Base-by-base conservation (phyloP, 805 yeast genomes). In the Cyberlindnera veronae region DNA sequence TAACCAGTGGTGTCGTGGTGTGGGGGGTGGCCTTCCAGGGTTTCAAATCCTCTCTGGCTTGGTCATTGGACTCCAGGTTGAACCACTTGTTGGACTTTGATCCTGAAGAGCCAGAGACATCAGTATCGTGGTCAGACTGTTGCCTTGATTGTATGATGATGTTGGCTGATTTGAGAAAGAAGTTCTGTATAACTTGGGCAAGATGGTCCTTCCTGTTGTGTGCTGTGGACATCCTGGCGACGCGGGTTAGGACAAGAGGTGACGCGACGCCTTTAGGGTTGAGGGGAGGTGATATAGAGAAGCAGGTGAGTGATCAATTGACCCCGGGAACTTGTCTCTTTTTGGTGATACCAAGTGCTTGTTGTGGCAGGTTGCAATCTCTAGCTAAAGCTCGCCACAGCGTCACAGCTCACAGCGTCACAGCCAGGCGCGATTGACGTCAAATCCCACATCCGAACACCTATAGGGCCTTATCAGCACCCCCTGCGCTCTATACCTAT, bases 1-100 rank as follows among this genome's bases (percentile, higher is more conserved):
- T 72, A 13, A 93, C 85, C 60, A 93, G 69, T 2, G 97, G 96
- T 2, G 95, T 87, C 13, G 81, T 60, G n/a, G 51, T 41, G 16
- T 49, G 43, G 44, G 53, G 51, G 6, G 62, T 55, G 6, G 66
- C 44, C 40, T 71, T 71, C 95, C 95, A 87, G 4, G 69, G 63
- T 39, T 69, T 64, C 36, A 86, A 62, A 29, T 79, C 86, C n/a
- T 81, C 87, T 28, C 71, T 68, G 36, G 56, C 34, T 2, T 52
- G 48, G 37, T 66, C 64, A 28, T 50, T 54, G 28, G 76, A 64
- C 41, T 77, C 76, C 16, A 79, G 55, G 53, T 79, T 74, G 55
- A 79, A 79, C 91, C 91, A 84, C 50, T 71, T 73, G 55, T 77
- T 77, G 39, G 71, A 43, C 46, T 71, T 68, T 19, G 32, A 18